phyloP scores from a whole-genome alignment of 2,329 filamentous ascomycete genomes.

The Sporothrix globosa region DNA sequence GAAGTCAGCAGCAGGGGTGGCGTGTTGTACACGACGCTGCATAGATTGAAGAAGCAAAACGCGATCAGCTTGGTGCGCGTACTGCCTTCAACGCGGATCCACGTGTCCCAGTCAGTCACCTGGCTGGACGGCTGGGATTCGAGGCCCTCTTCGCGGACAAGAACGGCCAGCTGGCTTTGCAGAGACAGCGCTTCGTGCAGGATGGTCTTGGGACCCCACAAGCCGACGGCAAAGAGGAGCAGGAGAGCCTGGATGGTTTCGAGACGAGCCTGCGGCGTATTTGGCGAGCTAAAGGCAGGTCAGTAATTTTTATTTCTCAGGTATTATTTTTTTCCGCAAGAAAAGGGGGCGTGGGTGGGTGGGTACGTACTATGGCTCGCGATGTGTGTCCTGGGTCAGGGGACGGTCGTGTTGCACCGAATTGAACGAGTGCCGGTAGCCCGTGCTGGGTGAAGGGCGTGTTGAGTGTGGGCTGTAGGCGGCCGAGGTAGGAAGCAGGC shows the following conservation, averaged over 20 bases:
- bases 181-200: slow-evolving; percentile 62
- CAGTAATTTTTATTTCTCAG: background rate
- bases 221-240: slow-evolving; percentile 61
- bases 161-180: slow-evolving; percentile 60
- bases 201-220: slow-evolving; percentile 65
- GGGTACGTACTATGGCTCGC: slow-evolving; percentile 59
- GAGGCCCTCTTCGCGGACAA: slow-evolving; percentile 63
- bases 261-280: slow-evolving; percentile 61
- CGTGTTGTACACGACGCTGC: slow-evolving; percentile 64
- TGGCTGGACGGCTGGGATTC: slow-evolving; percentile 53
- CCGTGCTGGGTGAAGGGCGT: slow-evolving; percentile 60
- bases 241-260: slow-evolving; percentile 69
- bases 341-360: slow-evolving; percentile 16
- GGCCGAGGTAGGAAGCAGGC: slow-evolving; percentile 59
- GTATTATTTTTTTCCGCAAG: too few relatives aligned
- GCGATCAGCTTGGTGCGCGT: slow-evolving; percentile 63
- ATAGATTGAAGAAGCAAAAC: slow-evolving; percentile 66
- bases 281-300: slow-evolving; percentile 53
- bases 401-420: slow-evolving; percentile 61
- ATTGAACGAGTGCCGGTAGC: slow-evolving; percentile 62
- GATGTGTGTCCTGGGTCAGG: slow-evolving; percentile 60
- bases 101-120: slow-evolving; percentile 60
- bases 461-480: slow-evolving; percentile 65
- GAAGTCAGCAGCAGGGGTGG: slow-evolving; percentile 62
- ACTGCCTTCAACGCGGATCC: slow-evolving; percentile 60